Conservation (phyloP, 805 yeast species). For the Ogataea paraovalis region DNA sequence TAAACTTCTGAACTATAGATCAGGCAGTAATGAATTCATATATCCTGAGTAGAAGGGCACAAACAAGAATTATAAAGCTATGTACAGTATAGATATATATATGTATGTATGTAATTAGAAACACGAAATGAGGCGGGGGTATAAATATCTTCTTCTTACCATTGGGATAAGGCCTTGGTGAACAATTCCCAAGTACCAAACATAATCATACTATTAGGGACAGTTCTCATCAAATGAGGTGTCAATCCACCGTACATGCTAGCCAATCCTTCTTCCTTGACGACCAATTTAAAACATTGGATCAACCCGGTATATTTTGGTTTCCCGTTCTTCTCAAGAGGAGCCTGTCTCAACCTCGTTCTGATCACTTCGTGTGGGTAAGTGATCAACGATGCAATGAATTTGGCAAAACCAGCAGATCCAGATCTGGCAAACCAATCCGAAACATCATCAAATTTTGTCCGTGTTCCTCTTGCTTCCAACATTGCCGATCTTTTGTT, state of each 20-base stretch:
- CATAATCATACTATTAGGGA: slow-evolving; percentile 97
- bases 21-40: too few species aligned
- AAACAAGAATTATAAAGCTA: not conserved
- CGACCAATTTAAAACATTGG: slow-evolving; percentile 80
- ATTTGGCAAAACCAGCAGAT: slow-evolving; percentile 95
- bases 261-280: slow-evolving; percentile 87
- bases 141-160: slow-evolving; percentile 5
- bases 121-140: not conserved
- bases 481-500: slow-evolving; percentile 41
- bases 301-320: slow-evolving; percentile 86
- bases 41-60: too few species aligned
- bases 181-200: slow-evolving; percentile 98
- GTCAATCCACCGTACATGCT: slow-evolving; percentile 98
- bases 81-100: not conserved
- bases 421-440: slow-evolving; percentile 98
- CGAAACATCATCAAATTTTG: slow-evolving; percentile 56
- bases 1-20: not conserved
- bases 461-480: slow-evolving; percentile 33
- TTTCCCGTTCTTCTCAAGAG: slow-evolving; percentile 63
- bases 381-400: slow-evolving; percentile 85
- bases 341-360: slow-evolving; percentile 94
- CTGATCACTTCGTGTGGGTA: slow-evolving; percentile 98
- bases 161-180: slow-evolving; percentile 47
- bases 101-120: not conserved
- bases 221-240: slow-evolving; percentile 94